A percentile compares a stretch with the other conserved stretches of the same genome.
These are phyloP conservation scores for Ogataea sp. DNA, from an alignment of 805 yeast genomes.

Conservation along the genomic window DNA sequence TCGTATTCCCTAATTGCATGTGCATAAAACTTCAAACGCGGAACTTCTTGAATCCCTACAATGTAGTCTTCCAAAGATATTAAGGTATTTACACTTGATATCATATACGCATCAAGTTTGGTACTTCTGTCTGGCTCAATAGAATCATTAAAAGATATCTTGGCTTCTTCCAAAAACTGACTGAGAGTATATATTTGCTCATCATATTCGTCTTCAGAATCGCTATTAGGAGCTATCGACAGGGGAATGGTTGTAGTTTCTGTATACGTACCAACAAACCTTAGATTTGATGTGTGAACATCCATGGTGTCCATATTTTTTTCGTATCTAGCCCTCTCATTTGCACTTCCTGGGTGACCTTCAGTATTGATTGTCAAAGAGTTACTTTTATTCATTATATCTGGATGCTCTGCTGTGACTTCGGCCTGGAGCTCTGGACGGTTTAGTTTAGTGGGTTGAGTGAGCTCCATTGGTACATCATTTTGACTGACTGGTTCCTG, in stretches of 20 bases:
- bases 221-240: too few relatives aligned
- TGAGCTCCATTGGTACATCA: constrained; percentile 3
- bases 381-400: too few relatives aligned
- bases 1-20: constrained; percentile 22
- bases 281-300: too few relatives aligned
- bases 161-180: constrained; percentile 19
- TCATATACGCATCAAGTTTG: not conserved
- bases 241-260: not conserved
- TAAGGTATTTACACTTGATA: too few relatives aligned
- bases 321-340: too few relatives aligned
- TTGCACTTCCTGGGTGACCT: too few relatives aligned
- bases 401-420: too few relatives aligned
- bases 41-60: constrained; percentile 19
- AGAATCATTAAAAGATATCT: constrained; percentile 22
- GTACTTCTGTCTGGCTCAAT: constrained; percentile 13
- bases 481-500: too few relatives aligned
- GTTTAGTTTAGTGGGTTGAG: not conserved
- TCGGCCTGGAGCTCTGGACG: too few relatives aligned
- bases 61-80: constrained; percentile 18
- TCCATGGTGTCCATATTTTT: too few relatives aligned
- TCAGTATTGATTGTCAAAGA: too few relatives aligned
- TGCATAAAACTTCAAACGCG: constrained; percentile 20
- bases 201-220: constrained; percentile 12
- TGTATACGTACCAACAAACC: not conserved
- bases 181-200: constrained; percentile 21